Evolutionary conservation across 1,284 basidiomycete genomes (phyloP).

Genomic region (Tilletia setariae): DNA sequence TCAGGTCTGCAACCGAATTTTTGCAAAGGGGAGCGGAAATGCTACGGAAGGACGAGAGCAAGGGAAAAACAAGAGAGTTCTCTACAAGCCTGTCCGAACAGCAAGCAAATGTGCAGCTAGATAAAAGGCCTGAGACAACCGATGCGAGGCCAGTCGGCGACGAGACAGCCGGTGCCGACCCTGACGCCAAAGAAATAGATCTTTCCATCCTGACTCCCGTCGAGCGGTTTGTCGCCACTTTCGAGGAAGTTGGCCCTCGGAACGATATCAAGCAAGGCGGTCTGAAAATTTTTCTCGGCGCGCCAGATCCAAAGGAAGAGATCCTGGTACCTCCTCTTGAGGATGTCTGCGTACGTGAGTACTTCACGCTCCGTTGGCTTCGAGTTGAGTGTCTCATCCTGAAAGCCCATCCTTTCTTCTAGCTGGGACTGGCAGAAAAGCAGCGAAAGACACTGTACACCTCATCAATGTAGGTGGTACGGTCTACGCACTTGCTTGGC

Average conservation of each 20-base stretch:
- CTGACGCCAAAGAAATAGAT: not conserved
- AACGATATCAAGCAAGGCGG: conserved; percentile 7
- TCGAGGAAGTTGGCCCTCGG: not conserved
- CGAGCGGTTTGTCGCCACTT: not conserved
- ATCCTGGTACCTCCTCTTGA: not conserved
- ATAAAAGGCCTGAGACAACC: too few species aligned
- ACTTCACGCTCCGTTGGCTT: not conserved
- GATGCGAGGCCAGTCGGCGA: too few species aligned
- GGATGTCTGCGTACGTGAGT: not conserved
- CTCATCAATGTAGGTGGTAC: not conserved
- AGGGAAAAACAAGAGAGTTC: too few species aligned
- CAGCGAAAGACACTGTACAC: not conserved
- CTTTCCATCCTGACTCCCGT: not conserved
- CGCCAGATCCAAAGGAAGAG: not conserved
- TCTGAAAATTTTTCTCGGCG: not conserved
- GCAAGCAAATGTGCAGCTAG: too few species aligned
- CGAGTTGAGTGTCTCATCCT: too few species aligned
- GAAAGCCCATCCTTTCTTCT: too few species aligned
- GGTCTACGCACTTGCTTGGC: conserved; percentile 11
- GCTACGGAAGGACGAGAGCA: too few species aligned
- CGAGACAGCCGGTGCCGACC: too few species aligned
- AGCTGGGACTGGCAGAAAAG: not conserved
- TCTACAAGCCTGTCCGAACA: too few species aligned
- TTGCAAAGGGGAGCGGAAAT: too few species aligned
- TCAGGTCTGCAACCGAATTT: too few species aligned